These are phyloP conservation scores for Phytophthora fragariaefolia DNA, from an alignment of 352 stramenopile species.

Conservation along the genomic window DNA sequence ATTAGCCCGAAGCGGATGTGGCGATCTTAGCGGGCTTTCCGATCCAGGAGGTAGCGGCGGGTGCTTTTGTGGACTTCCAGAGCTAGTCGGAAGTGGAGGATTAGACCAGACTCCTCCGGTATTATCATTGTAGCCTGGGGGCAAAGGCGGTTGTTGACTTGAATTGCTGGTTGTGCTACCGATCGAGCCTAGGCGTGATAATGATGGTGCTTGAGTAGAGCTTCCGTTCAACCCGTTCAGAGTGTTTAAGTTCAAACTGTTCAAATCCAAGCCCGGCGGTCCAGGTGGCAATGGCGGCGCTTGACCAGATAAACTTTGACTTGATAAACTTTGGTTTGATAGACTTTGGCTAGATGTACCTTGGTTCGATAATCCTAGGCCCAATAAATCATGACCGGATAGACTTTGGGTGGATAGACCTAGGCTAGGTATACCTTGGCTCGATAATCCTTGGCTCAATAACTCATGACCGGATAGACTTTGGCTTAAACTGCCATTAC, in stretches of 20 bases:
- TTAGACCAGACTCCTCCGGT: conserved; percentile 33
- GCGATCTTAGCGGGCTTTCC: conserved; percentile 24
- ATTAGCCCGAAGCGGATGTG: conserved; percentile 20
- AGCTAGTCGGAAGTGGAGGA: conserved; percentile 24
- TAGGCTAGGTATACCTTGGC: conserved; percentile 14
- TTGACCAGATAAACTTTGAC: conserved; percentile 20
- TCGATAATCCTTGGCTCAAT: conserved; percentile 23
- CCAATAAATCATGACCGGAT: neutral
- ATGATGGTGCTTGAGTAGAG: conserved; percentile 25
- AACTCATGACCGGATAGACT: conserved; percentile 20
- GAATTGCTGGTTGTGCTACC: conserved; percentile 34
- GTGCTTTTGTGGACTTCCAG: conserved; percentile 31
- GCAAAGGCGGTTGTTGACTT: conserved; percentile 31
- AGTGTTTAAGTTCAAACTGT: conserved; percentile 30
- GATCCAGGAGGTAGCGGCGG: conserved; percentile 14
- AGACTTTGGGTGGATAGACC: neutral
- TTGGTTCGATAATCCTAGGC: too few species aligned
- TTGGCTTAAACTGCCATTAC: conserved; percentile 23
- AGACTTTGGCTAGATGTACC: conserved; percentile 12
- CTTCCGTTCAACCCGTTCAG: conserved; percentile 31
- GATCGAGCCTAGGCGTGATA: conserved; percentile 41
- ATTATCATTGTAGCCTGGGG: conserved; percentile 37
- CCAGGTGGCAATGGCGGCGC: conserved; percentile 17
- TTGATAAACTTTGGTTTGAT: conserved; percentile 10
- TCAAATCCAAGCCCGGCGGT: conserved; percentile 7